A percentile compares a stretch with the other conserved stretches of the same genome.
These are phyloP conservation scores for Stentor roeselii DNA, from an alignment of 73 alveolate species.

Conservation along the genomic window DNA sequence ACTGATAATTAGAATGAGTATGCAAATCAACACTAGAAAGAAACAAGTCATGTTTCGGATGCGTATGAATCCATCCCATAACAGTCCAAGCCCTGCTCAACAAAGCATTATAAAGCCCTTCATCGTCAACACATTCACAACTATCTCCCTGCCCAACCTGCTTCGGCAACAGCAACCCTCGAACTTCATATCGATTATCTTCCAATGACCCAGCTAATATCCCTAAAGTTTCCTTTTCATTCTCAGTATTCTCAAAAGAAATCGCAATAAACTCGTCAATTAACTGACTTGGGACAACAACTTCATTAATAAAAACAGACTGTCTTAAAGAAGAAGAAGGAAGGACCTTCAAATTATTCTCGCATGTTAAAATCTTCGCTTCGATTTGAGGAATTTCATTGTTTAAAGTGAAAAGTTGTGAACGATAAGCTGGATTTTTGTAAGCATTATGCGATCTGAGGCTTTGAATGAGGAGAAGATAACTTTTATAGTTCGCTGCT, in stretches of 20 bases:
- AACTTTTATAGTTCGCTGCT: neutral
- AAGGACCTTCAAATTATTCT: neutral
- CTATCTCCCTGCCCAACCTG: neutral
- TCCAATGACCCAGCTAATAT: neutral
- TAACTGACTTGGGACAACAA: neutral
- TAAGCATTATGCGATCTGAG: neutral
- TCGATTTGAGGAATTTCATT: neutral
- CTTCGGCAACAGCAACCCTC: neutral
- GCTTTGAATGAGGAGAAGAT: neutral
- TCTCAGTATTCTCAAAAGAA: neutral
- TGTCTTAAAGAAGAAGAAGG: neutral
- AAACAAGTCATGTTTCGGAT: neutral
- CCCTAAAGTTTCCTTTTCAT: neutral
- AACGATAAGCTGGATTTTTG: neutral
- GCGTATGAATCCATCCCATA: slow-evolving; percentile 19
- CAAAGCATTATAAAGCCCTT: neutral
- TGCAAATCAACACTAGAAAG: neutral
- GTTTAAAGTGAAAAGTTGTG: neutral
- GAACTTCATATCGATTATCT: neutral
- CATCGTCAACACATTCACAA: slow-evolving; percentile 6
- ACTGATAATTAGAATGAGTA: neutral
- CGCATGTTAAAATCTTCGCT: neutral
- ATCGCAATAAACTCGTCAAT: neutral
- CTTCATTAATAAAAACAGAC: neutral
- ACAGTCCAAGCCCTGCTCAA: neutral